Evolutionary conservation across 2,329 filamentous ascomycete genomes (phyloP), one percentile per base, ranked within the genome.

Genomic region (Huntiella decipiens): DNA sequence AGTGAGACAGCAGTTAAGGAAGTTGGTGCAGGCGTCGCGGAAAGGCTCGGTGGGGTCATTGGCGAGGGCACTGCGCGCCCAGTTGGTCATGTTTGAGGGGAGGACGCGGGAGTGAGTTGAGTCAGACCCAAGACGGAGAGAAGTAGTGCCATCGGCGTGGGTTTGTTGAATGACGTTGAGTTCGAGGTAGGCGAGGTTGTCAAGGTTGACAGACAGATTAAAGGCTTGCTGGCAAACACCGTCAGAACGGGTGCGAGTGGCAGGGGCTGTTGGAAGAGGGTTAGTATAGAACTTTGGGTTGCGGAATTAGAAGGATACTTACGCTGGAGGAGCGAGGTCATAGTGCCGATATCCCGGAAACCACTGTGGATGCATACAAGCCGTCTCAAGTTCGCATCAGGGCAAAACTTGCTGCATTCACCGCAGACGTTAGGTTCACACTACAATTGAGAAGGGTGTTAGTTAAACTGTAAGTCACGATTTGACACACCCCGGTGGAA

Each of bases 331-430:
- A 41, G 13, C 4, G 19, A 13, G 4, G 17, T 31, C 17, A 41
- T 28, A 5, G 39, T 41, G 4, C 39, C 39, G 10, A 41, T 11
- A 10, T 41, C 39, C 4, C 17, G 17, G 32, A 31, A 15, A 8
- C 43, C 43, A 37, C 40, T 39, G 22, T 49, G 38, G 28, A 49
- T 49, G 31, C 47, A 49, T 3, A 43, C 43, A 32, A 33, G 43
- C 12, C 33, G 22, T 10, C 6, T 7, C 22, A 28, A 28, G n/a
- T 22, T 12, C 38, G 36, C 44, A n/a, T 44, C 22, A 22, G 47
- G 47, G 38, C 35, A 40, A 31, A 49, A 45, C 38, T 43, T 49
- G 6, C 17, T 38, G 33, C 47, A 49, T 32, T 39, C 43, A 3
- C 32, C 35, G 38, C 47, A 49, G 13, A 39, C 37, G 15, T 39